Evolutionary conservation across 2,329 filamentous ascomycete species (phyloP).

Genomic region (Venturiaceae sp.): DNA sequence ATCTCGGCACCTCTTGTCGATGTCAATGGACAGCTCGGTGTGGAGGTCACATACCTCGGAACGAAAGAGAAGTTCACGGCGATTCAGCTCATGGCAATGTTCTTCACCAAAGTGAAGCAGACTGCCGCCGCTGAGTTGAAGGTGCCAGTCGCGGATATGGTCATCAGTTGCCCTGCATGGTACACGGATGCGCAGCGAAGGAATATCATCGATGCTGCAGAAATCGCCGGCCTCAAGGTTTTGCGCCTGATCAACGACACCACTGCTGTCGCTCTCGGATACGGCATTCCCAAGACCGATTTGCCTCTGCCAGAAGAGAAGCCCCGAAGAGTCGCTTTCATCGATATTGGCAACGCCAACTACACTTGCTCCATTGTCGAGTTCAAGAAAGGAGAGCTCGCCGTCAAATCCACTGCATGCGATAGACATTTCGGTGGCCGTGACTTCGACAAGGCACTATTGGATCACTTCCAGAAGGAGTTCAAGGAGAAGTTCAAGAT

Average conservation of each 20-base stretch:
- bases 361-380: conserved; percentile 92
- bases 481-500: conserved; percentile 98
- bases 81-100: conserved; percentile 91
- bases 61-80: conserved; percentile 95
- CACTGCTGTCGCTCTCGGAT: conserved; percentile 89
- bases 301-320: conserved; percentile 82
- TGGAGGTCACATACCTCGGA: conserved; percentile 84
- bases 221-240: conserved; percentile 87
- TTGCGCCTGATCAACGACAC: conserved; percentile 97
- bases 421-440: conserved; percentile 96
- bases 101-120: conserved; percentile 85
- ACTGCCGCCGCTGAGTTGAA: conserved; percentile 81
- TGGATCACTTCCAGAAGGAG: conserved; percentile 90
- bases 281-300: conserved; percentile 96
- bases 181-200: conserved; percentile 93
- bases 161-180: conserved; percentile 91
- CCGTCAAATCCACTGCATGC: conserved; percentile 84
- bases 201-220: conserved; percentile 78
- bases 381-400: conserved; percentile 93
- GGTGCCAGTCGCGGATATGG: conserved; percentile 83
- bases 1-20: conserved; percentile 81
- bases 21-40: conserved; percentile 87
- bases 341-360: conserved; percentile 95
- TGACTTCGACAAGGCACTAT: conserved; percentile 90
- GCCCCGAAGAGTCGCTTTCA: conserved; percentile 78